Evolutionary conservation across 1,284 basidiomycete genomes (phyloP).

Genomic region (Exobasidium rhododendri): DNA sequence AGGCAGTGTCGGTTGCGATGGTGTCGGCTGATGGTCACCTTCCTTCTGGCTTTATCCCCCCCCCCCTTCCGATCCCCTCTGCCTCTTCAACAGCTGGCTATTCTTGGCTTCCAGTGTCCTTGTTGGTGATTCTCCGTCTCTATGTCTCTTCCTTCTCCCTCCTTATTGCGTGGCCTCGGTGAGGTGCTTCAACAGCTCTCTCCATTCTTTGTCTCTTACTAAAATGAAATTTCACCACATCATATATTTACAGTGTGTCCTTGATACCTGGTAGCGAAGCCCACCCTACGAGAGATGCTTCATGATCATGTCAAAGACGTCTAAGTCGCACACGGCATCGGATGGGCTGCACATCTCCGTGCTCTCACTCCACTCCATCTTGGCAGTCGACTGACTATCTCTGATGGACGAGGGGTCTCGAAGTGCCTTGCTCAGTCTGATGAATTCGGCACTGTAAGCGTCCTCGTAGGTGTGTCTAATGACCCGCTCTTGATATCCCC

Average conservation of each 20-base stretch:
- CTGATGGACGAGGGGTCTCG: constrained; percentile 17
- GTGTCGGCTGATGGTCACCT: constrained; percentile 30
- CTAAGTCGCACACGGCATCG: constrained; percentile 49
- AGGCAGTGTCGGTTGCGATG: constrained; percentile 41
- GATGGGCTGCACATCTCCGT: constrained; percentile 7
- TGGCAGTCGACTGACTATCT: constrained; percentile 20
- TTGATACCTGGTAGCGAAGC: no score
- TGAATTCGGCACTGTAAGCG: constrained; percentile 56
- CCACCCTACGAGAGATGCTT: background rate
- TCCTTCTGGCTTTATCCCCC: background rate
- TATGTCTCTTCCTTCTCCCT: background rate
- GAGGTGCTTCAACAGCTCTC: background rate
- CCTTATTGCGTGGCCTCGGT: background rate
- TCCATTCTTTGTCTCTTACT: background rate
- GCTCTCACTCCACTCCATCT: background rate
- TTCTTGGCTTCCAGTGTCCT: background rate
- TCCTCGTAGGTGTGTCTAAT: constrained; percentile 57
- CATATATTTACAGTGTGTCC: no score
- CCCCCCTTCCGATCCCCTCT: no score
- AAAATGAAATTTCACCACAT: no score
- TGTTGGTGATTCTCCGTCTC: background rate
- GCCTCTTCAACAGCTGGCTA: background rate
- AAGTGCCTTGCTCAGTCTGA: constrained; percentile 49
- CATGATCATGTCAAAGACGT: constrained; percentile 55
- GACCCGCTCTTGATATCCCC: constrained; percentile 17